A percentile compares a stretch with the other conserved stretches of the same genome.
Evolutionary conservation across 306 rosid genomes (phyloP).

Genomic region (Inga leiocalycina): DNA sequence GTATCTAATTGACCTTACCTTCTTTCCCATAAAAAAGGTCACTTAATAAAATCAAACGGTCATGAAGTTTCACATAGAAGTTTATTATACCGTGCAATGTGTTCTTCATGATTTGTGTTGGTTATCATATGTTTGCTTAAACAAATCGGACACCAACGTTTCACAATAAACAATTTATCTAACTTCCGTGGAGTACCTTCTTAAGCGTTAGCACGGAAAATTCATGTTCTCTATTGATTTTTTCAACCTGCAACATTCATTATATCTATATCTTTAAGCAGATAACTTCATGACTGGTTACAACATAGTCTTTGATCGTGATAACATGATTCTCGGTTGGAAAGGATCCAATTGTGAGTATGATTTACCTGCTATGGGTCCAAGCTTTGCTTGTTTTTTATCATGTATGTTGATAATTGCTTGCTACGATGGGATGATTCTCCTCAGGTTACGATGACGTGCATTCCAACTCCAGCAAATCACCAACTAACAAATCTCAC

Average conservation of each 20-base stretch:
- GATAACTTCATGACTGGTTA: conserved; percentile 98
- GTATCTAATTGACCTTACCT: conserved; percentile 36
- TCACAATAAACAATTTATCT: not conserved
- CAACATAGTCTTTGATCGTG: conserved; percentile 74
- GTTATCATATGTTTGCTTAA: not conserved
- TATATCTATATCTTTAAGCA: conserved; percentile 45
- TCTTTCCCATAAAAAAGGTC: not conserved
- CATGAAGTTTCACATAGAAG: conserved; percentile 7
- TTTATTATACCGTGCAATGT: conserved; percentile 5
- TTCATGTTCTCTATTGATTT: not conserved
- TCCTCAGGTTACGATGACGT: conserved; percentile 58
- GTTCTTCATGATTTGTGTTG: not conserved
- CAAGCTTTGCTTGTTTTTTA: not conserved
- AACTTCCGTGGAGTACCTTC: conserved; percentile 5
- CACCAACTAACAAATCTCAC: conserved; percentile 38
- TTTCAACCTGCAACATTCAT: conserved; percentile 3
- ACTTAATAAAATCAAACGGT: not conserved
- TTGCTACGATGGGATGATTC: conserved; percentile 25
- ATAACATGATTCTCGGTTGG: conserved; percentile 78
- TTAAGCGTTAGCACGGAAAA: conserved; percentile 2
- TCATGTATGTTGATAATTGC: not conserved
- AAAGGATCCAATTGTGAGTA: conserved; percentile 72
- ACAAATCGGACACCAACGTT: conserved; percentile 11
- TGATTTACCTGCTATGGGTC: conserved; percentile 9
- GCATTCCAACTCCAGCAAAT: conserved; percentile 30